Percentiles rank a stretch among this genome's conserved stretches.
These are phyloP conservation scores for Licmophora abbreviata DNA, from an alignment of 108 stramenopile genomes.

Conservation along the genomic window DNA sequence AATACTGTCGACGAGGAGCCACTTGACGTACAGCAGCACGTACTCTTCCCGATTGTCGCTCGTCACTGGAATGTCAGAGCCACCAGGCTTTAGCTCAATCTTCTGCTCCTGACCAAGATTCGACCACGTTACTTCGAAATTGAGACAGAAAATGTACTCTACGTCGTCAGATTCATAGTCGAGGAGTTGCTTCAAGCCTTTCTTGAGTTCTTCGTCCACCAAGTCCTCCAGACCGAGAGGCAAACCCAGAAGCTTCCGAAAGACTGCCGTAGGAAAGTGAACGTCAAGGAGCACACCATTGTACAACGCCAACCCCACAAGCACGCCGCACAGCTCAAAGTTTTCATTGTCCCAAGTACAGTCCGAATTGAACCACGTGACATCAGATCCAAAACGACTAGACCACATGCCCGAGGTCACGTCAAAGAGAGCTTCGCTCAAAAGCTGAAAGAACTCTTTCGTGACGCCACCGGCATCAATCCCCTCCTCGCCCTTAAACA, in stretches of 20 bases:
- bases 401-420: conserved; percentile 84
- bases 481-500: conserved; percentile 89
- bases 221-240: conserved; percentile 77
- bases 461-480: conserved; percentile 93
- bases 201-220: conserved; percentile 66
- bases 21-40: conserved; percentile 75
- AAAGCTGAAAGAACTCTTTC: conserved; percentile 91
- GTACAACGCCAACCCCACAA: conserved; percentile 88
- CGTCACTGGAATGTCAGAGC: conserved; percentile 72
- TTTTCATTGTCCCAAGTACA: conserved; percentile 77
- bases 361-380: conserved; percentile 86
- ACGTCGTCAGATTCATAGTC: conserved; percentile 83
- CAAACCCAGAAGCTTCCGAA: conserved; percentile 75
- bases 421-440: conserved; percentile 80
- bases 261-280: conserved; percentile 77
- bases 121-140: conserved; percentile 66
- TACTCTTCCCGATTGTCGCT: conserved; percentile 79
- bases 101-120: conserved; percentile 53
- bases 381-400: conserved; percentile 38
- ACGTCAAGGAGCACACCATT: conserved; percentile 87
- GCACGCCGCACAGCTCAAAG: conserved; percentile 73
- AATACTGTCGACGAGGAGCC: conserved; percentile 78
- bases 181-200: conserved; percentile 71
- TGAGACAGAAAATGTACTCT: conserved; percentile 79
- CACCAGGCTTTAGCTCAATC: conserved; percentile 80